These are phyloP conservation scores for Actinidia chinensis DNA, from an alignment of 179 eudicot species.

Conservation along the genomic window DNA sequence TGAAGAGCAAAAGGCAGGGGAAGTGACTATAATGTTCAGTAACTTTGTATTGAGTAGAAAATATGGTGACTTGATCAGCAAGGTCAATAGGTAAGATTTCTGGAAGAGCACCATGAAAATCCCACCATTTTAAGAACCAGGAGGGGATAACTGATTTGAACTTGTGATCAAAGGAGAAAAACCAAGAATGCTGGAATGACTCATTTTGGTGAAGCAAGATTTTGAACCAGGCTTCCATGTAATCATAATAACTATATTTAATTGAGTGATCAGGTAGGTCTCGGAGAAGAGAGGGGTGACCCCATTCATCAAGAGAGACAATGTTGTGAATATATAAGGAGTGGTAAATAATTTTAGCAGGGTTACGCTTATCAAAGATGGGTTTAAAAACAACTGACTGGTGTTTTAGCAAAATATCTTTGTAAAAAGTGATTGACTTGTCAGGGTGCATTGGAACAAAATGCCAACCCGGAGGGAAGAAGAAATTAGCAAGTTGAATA, in stretches of 20 bases:
- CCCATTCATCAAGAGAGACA: not conserved
- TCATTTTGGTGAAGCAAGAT: too few relatives aligned
- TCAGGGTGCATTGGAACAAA: not conserved
- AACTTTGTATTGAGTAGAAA: too few relatives aligned
- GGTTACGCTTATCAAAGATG: not conserved
- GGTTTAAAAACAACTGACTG: not conserved
- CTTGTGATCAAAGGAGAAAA: not conserved
- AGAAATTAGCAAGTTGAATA: too few relatives aligned
- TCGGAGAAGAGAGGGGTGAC: fast-evolving
- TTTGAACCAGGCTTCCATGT: not conserved
- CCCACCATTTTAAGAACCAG: not conserved
- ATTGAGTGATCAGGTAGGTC: not conserved
- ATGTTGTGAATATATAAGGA: not conserved
- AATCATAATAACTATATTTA: not conserved
- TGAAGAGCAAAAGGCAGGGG: too few relatives aligned
- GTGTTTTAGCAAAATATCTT: too few relatives aligned
- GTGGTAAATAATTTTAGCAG: not conserved
- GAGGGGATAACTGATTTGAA: not conserved
- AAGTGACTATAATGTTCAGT: too few relatives aligned
- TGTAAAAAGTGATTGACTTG: too few relatives aligned
- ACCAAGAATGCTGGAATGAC: not conserved
- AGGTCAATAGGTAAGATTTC: too few relatives aligned
- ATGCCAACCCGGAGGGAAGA: too few relatives aligned
- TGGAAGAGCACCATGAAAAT: not conserved
- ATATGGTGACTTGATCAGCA: too few relatives aligned